Base-by-base conservation (phyloP, 148 eudicot genomes). In the Nyssa sinensis region DNA sequence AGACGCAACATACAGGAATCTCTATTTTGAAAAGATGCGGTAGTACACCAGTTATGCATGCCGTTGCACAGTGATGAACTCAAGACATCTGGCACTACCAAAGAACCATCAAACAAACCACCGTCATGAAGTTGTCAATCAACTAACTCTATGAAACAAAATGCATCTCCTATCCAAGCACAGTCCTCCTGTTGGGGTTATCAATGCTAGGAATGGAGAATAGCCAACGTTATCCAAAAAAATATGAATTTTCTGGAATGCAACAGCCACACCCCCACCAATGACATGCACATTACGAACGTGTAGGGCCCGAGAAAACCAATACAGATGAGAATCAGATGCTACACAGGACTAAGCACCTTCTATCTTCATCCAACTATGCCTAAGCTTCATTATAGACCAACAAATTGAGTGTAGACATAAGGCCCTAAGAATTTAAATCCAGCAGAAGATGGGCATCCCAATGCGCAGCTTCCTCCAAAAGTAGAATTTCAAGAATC, bases 41-140 rank as follows among this genome's bases (percentile, higher is more conserved):
- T 3, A 27, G 53, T 10, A 27, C n/a, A 4, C 66, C 66, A 33
- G 41, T 35, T 2, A 23, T 16, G 24, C 27, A 35, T 24, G 34
- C 30, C 47, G 37, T 34, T 25, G 75, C 62, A 32, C 60, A 29
- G 29, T 9, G 72, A 37, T 7, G 24, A 71, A 47, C 0, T 35
- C 10, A 16, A n/a, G n/a, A n/a, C n/a, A n/a, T n/a, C n/a, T n/a
- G 70, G 63, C 64, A 70, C 60, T 47, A 51, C 49, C 70, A 57
- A 51, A 27, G 32, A 71, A 39, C 75, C 55, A 49, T 41, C 31
- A 63, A 66, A 49, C 79, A 49, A 31, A 32, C 72, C 34, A 35
- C 34, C 62, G 28, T 29, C 57, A 41, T 71, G 32, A 25, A 69
- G 70, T 30, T 27, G 62, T 62, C 51, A 10, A 0, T 47, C 37